Percentiles rank a stretch among this genome's conserved stretches.
Conservation (phyloP, 768 basidiomycete genomes). For the Gymnopilus dilepis region DNA sequence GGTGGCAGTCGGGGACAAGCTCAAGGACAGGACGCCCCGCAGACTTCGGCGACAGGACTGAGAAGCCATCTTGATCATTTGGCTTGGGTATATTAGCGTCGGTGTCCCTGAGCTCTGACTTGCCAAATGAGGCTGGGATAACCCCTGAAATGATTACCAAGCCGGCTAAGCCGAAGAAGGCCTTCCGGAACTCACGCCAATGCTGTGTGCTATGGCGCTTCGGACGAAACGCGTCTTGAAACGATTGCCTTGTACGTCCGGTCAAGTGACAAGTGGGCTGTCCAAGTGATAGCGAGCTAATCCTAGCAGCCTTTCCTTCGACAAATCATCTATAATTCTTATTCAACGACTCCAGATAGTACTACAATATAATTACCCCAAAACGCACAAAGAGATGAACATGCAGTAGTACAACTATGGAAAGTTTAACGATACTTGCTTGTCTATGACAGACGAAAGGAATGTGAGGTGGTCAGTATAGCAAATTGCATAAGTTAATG, state of each 20-base stretch:
- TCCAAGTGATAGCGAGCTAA: background rate
- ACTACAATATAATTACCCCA: background rate
- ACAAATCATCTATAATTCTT: no score
- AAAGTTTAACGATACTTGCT: background rate
- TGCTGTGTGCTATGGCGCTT: background rate
- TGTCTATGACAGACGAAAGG: conserved; percentile 6
- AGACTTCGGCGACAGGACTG: conserved; percentile 12
- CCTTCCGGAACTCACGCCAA: background rate
- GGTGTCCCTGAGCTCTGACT: conserved; percentile 16
- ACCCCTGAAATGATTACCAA: background rate
- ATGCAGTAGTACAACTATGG: background rate
- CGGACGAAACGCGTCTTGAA: conserved; percentile 4
- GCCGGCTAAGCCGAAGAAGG: background rate
- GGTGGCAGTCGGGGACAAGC: conserved; percentile 5
- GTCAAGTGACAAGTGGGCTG: background rate
- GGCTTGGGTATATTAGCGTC: background rate
- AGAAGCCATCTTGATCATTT: conserved; percentile 11
- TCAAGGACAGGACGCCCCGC: conserved; percentile 11
- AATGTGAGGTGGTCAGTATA: conserved; percentile 4
- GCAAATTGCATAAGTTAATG: background rate
- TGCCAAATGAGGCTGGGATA: background rate
- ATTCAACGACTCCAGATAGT: background rate
- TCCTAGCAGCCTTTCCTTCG: no score
- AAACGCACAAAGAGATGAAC: background rate
- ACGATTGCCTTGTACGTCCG: background rate